These are phyloP conservation scores for Lactarius tabidus DNA, from an alignment of 768 basidiomycete species.

Conservation along the genomic window DNA sequence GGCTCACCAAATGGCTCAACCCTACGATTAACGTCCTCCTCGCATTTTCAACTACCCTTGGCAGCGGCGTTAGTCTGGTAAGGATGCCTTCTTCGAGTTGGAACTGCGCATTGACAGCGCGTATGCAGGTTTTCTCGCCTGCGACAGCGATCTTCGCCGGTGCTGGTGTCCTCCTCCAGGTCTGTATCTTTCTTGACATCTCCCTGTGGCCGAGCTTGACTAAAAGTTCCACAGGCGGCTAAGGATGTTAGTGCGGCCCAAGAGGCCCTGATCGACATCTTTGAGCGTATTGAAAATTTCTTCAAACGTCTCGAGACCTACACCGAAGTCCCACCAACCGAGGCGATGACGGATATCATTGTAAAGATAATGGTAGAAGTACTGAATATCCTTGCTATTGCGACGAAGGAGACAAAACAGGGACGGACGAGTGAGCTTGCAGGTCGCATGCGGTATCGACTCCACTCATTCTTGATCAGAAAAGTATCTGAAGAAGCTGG, in stretches of 20 bases:
- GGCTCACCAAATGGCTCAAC: neutral
- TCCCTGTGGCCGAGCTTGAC: neutral
- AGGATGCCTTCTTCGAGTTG: neutral
- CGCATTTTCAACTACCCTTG: neutral
- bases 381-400: neutral
- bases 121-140: neutral
- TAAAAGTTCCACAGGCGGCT: neutral
- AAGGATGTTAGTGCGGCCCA: neutral
- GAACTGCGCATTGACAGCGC: neutral
- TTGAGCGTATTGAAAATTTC: neutral
- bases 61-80: neutral
- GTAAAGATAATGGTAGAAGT: conserved; percentile 1
- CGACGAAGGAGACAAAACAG: neutral
- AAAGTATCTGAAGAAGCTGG: neutral
- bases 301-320: neutral
- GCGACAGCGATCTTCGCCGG: neutral
- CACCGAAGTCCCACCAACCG: neutral
- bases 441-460: too few species aligned
- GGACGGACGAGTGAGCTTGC: neutral
- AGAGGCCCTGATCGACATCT: neutral
- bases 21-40: neutral
- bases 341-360: neutral
- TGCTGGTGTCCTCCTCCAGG: neutral
- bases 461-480: neutral
- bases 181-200: neutral